These are phyloP conservation scores for Linnemannia zychae DNA, from an alignment of 192 early-diverging fungal genomes.

Conservation along the genomic window DNA sequence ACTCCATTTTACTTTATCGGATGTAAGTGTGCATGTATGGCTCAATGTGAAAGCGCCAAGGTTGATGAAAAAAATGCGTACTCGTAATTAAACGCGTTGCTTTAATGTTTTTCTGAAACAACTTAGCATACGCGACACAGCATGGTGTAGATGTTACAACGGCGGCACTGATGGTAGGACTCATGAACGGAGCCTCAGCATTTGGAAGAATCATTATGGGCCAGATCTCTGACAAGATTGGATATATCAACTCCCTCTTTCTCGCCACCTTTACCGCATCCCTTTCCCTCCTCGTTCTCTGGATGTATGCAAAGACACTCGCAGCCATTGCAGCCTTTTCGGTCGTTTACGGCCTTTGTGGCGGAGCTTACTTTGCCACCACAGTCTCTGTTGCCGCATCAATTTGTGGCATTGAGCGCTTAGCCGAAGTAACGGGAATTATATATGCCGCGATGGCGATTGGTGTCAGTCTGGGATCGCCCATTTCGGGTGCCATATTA, in stretches of 20 bases:
- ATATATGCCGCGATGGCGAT: slow-evolving; percentile 42
- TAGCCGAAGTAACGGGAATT: slow-evolving; percentile 32
- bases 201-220: slow-evolving; percentile 72
- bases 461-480: slow-evolving; percentile 32
- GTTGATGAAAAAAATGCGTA: too few species aligned
- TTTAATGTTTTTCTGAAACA: neutral
- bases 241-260: slow-evolving; percentile 65
- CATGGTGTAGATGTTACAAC: slow-evolving; percentile 55
- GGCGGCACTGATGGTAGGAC: slow-evolving; percentile 69
- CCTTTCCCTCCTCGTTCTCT: slow-evolving; percentile 51
- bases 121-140: slow-evolving; percentile 56
- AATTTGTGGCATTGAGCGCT: slow-evolving; percentile 29
- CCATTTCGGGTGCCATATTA: slow-evolving; percentile 33
- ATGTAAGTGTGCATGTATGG: slow-evolving; percentile 43
- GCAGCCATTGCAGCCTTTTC: slow-evolving; percentile 39
- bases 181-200: slow-evolving; percentile 75
- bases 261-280: slow-evolving; percentile 59
- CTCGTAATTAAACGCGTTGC: too few species aligned
- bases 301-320: slow-evolving; percentile 58
- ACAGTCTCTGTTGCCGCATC: slow-evolving; percentile 26
- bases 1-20: slow-evolving; percentile 38
- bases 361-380: slow-evolving; percentile 43
- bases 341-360: slow-evolving; percentile 37
- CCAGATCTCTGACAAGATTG: slow-evolving; percentile 64
- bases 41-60: too few species aligned